A percentile compares a stretch with the other conserved stretches of the same genome.
Evolutionary conservation across 192 early-diverging fungal species (phyloP).

Genomic region (Spizellomyces punctatus): DNA sequence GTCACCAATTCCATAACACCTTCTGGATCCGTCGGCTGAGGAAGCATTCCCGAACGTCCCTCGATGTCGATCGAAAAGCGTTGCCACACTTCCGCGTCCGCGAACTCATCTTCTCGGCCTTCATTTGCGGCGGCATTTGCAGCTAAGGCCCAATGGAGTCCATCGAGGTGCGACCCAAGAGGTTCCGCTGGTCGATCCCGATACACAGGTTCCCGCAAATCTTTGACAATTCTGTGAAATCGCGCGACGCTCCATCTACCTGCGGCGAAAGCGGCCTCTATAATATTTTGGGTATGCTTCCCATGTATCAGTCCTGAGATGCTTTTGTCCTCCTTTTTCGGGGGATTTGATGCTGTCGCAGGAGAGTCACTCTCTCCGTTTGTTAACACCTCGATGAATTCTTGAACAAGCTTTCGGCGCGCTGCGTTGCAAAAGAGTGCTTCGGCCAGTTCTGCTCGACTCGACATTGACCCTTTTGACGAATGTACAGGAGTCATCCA

Average conservation of each 20-base stretch:
- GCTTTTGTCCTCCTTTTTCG: background rate
- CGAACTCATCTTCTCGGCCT: slow-evolving; percentile 22
- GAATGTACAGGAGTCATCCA: background rate
- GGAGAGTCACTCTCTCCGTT: background rate
- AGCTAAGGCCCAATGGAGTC: slow-evolving; percentile 26
- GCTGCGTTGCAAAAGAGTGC: slow-evolving; percentile 2
- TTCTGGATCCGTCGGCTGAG: slow-evolving; percentile 22
- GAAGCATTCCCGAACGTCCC: slow-evolving; percentile 4
- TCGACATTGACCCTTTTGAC: background rate
- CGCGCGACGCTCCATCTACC: slow-evolving; percentile 40
- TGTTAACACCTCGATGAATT: slow-evolving; percentile 14
- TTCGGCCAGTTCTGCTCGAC: background rate
- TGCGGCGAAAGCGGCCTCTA: slow-evolving; percentile 35
- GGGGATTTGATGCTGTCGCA: background rate
- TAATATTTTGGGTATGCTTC: slow-evolving; percentile 11
- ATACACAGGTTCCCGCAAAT: slow-evolving; percentile 26
- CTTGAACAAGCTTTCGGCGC: slow-evolving; percentile 3
- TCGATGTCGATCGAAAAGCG: slow-evolving; percentile 30
- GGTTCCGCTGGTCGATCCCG: slow-evolving; percentile 8
- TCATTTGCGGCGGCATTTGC: slow-evolving; percentile 29
- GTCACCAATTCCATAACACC: slow-evolving; percentile 16
- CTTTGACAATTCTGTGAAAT: slow-evolving; percentile 27
- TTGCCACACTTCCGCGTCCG: slow-evolving; percentile 37
- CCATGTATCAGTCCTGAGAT: background rate
- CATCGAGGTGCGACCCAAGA: slow-evolving; percentile 28